These are phyloP conservation scores for Dioscorea dumetorum DNA, from an alignment of 106 monocot genomes.

Conservation along the genomic window DNA sequence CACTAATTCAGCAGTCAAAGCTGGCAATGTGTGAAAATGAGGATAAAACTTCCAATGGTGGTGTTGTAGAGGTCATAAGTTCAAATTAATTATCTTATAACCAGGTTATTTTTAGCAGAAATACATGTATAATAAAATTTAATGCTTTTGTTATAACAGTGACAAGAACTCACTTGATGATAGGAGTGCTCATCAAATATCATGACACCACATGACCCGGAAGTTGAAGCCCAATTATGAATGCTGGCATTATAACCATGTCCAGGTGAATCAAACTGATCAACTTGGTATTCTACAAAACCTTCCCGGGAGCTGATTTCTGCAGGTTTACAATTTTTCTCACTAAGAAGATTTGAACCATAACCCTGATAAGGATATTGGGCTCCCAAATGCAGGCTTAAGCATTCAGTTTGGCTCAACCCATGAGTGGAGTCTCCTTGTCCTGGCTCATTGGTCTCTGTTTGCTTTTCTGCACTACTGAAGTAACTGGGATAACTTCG, in stretches of 20 bases:
- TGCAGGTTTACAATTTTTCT: background rate
- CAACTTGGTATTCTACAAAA: background rate
- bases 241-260: background rate
- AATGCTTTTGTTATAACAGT: no score
- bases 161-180: background rate
- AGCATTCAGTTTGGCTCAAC: conserved; percentile 35
- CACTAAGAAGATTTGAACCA: conserved; percentile 20
- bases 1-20: background rate
- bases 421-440: conserved; percentile 29
- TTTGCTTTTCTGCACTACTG: conserved; percentile 27
- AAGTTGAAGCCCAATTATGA: background rate
- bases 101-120: no score
- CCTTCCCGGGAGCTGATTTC: background rate
- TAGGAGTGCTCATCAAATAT: background rate
- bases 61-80: background rate
- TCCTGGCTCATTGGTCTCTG: conserved; percentile 16
- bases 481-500: conserved; percentile 46
- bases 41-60: background rate
- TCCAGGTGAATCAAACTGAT: background rate
- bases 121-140: no score
- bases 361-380: conserved; percentile 49
- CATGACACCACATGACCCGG: background rate
- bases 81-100: no score
- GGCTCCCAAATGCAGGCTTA: conserved; percentile 51
- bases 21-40: background rate